These are phyloP conservation scores for Naematelia encephala DNA, from an alignment of 768 basidiomycete genomes.

Conservation along the genomic window DNA sequence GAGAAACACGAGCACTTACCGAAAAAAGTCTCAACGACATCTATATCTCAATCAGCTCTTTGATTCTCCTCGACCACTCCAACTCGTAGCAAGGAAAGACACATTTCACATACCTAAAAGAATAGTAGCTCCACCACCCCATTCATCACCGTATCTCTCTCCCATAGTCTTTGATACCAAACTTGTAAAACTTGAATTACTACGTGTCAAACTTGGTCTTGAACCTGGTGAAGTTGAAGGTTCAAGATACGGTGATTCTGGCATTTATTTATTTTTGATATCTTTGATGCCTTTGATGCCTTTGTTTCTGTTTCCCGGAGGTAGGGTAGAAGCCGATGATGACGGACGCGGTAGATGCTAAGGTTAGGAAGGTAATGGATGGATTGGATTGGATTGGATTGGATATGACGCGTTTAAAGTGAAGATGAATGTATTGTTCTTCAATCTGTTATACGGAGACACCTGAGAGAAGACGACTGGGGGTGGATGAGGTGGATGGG, in stretches of 20 bases:
- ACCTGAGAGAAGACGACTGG: no score
- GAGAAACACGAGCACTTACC: no score
- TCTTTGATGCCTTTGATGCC: no score
- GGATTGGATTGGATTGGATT: no score
- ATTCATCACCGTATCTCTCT: constrained; percentile 57
- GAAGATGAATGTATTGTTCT: neutral
- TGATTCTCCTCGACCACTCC: neutral
- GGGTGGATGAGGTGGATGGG: no score
- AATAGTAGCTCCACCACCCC: constrained; percentile 73
- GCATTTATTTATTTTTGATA: no score
- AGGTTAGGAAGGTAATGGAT: no score
- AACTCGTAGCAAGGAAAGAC: neutral
- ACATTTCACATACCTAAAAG: constrained; percentile 47
- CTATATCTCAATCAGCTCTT: constrained; percentile 52
- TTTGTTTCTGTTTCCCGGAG: no score
- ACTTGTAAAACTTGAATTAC: constrained; percentile 18
- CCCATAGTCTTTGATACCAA: constrained; percentile 19
- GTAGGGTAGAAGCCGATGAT: no score
- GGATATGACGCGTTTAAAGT: no score
- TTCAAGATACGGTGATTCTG: neutral
- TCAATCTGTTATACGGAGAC: no score
- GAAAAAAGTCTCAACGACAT: constrained; percentile 92
- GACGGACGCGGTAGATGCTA: no score
- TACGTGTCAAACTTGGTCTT: constrained; percentile 14
- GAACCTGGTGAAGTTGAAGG: neutral